phyloP scores from a whole-genome alignment of 768 basidiomycete genomes.

The Naganishia vaughanmartiniae region DNA sequence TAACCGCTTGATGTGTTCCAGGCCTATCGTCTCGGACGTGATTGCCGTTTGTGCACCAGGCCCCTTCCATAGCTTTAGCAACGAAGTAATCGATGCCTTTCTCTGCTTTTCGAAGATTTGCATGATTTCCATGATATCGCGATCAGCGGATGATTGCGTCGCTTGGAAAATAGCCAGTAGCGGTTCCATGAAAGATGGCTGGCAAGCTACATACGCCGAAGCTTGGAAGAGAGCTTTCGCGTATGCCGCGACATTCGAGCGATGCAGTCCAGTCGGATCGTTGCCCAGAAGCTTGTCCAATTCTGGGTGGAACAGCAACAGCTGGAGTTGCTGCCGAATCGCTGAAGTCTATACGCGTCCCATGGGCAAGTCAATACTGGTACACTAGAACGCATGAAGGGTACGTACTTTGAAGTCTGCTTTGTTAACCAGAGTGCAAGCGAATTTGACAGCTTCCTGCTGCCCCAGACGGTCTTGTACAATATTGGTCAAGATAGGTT shows the following conservation, averaged over 20 bases:
- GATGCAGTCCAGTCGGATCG: neutral
- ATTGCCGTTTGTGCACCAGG: slow-evolving; percentile 51
- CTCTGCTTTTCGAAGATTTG: slow-evolving; percentile 19
- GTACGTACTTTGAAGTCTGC: slow-evolving; percentile 64
- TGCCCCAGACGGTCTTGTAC: slow-evolving; percentile 61
- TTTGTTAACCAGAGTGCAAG: slow-evolving; percentile 53
- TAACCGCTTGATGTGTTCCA: slow-evolving; percentile 69
- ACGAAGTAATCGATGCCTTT: slow-evolving; percentile 43
- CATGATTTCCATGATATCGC: slow-evolving; percentile 58
- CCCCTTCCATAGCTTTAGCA: slow-evolving; percentile 66
- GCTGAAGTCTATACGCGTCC: slow-evolving; percentile 6
- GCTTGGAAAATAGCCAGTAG: slow-evolving; percentile 72
- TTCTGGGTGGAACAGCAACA: slow-evolving; percentile 55
- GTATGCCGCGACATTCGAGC: slow-evolving; percentile 13
- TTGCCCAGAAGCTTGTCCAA: slow-evolving; percentile 20
- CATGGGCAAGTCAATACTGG: neutral
- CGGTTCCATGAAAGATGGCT: slow-evolving; percentile 76
- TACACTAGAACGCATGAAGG: neutral
- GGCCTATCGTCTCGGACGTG: neutral
- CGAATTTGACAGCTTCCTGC: slow-evolving; percentile 54
- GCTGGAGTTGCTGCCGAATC: slow-evolving; percentile 63
- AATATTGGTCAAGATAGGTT: slow-evolving; percentile 66
- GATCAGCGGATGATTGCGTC: slow-evolving; percentile 66
- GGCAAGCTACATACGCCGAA: slow-evolving; percentile 79
- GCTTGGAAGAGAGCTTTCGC: slow-evolving; percentile 64